These are phyloP conservation scores for Lactarius psammicola DNA, from an alignment of 768 basidiomycete genomes.

Conservation along the genomic window DNA sequence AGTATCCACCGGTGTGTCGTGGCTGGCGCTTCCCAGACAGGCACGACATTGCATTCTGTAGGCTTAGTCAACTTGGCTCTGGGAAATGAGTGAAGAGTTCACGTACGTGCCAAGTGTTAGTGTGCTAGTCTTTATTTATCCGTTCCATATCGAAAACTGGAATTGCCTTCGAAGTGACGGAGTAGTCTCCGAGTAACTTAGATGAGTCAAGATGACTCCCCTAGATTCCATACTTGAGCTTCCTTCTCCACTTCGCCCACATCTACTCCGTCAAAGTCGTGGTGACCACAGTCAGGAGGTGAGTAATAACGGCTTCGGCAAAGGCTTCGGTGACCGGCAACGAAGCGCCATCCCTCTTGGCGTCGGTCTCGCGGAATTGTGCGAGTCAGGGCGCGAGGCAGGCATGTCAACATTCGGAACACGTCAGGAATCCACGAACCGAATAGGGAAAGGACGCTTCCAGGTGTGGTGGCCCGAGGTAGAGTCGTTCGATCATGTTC, in stretches of 20 bases:
- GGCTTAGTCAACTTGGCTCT: not conserved
- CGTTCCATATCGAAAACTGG: conserved; percentile 11
- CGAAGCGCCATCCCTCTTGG: not conserved
- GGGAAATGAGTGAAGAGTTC: not conserved
- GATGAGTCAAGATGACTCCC: too few relatives aligned
- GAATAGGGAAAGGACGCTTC: not conserved
- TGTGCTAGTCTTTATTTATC: conserved; percentile 1
- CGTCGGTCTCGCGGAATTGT: not conserved
- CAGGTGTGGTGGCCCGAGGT: not conserved
- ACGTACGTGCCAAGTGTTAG: not conserved
- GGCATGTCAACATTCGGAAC: not conserved
- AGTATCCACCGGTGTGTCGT: not conserved
- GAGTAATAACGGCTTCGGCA: not conserved
- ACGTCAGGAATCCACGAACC: not conserved
- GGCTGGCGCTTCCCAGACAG: not conserved
- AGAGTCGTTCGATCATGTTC: not conserved
- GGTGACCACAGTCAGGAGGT: not conserved
- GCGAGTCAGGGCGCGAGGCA: not conserved
- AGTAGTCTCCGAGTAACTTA: too few relatives aligned
- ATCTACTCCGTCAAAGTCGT: not conserved
- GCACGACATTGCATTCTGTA: not conserved
- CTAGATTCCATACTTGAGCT: not conserved
- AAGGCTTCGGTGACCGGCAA: not conserved
- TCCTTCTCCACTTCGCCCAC: not conserved
- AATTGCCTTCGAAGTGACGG: not conserved